Conservation (phyloP, 257 asterid species). For the Nicotiana attenuata region DNA sequence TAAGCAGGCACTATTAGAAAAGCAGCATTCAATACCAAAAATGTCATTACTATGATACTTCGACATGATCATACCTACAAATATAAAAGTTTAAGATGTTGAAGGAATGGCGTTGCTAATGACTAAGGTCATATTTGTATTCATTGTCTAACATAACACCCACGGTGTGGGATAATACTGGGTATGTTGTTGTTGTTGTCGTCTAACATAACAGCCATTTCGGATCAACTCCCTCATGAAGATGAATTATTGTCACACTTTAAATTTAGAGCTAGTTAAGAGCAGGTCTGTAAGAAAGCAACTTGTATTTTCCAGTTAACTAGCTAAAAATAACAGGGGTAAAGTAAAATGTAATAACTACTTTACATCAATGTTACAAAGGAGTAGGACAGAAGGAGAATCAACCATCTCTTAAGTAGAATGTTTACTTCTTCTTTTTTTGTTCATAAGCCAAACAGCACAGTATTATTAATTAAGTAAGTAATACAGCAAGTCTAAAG, state of each 20-base stretch:
- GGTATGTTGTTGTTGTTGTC: too few species aligned
- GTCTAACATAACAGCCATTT: background rate
- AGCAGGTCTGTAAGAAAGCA: background rate
- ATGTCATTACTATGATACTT: slow-evolving; percentile 10
- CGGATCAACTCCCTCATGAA: background rate
- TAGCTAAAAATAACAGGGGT: background rate
- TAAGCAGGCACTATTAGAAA: background rate
- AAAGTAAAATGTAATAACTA: background rate
- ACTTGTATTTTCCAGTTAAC: background rate
- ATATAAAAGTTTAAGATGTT: background rate
- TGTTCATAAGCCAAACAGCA: background rate
- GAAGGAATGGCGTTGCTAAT: background rate
- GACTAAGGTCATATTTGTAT: background rate
- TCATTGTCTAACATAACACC: background rate
- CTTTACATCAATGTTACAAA: background rate
- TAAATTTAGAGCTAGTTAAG: background rate
- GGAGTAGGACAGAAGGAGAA: background rate
- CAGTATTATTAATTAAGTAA: background rate
- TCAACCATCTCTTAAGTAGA: background rate
- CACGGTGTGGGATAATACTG: too few species aligned
- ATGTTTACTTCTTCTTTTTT: background rate
- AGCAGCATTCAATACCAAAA: background rate
- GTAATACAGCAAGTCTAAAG: background rate
- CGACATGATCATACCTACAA: background rate
- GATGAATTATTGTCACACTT: background rate